Conservation (phyloP, 345 rosid genomes). For the Salix brachista region DNA sequence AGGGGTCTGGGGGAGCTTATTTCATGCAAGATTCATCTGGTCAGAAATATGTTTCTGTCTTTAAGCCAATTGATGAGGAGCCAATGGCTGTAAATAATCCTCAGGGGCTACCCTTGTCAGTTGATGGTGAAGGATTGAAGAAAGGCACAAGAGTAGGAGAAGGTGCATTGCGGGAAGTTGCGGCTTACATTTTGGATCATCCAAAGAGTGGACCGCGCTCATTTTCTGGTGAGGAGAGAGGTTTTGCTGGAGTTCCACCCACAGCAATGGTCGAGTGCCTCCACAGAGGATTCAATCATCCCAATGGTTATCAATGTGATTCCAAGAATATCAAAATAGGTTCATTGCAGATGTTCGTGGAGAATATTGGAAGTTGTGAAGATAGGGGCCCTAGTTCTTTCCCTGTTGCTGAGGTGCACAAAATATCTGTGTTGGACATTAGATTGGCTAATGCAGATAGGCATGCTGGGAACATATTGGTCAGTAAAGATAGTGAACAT, state of each 20-base stretch:
- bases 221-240: slow-evolving; percentile 35
- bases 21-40: slow-evolving; percentile 77
- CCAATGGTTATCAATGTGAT: slow-evolving; percentile 45
- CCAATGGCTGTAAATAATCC: slow-evolving; percentile 89
- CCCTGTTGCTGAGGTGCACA: slow-evolving; percentile 75
- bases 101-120: slow-evolving; percentile 49
- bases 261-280: slow-evolving; percentile 75
- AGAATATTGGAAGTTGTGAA: slow-evolving; percentile 78
- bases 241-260: slow-evolving; percentile 87
- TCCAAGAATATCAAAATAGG: slow-evolving; percentile 57
- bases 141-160: slow-evolving; percentile 78
- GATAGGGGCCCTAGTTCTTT: slow-evolving; percentile 75
- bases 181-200: slow-evolving; percentile 80
- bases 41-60: slow-evolving; percentile 56
- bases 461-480: slow-evolving; percentile 83
- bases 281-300: slow-evolving; percentile 67
- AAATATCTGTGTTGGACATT: slow-evolving; percentile 81
- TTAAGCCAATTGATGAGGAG: slow-evolving; percentile 87
- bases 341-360: slow-evolving; percentile 75
- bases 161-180: slow-evolving; percentile 87
- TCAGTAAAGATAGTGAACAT: slow-evolving; percentile 44
- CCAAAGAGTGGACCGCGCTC: slow-evolving; percentile 41
- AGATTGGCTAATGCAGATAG: slow-evolving; percentile 96
- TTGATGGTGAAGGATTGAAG: slow-evolving; percentile 78
- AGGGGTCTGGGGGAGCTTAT: slow-evolving; percentile 87